These are phyloP conservation scores for Candida maltosa DNA, from an alignment of 805 yeast species.

Conservation along the genomic window DNA sequence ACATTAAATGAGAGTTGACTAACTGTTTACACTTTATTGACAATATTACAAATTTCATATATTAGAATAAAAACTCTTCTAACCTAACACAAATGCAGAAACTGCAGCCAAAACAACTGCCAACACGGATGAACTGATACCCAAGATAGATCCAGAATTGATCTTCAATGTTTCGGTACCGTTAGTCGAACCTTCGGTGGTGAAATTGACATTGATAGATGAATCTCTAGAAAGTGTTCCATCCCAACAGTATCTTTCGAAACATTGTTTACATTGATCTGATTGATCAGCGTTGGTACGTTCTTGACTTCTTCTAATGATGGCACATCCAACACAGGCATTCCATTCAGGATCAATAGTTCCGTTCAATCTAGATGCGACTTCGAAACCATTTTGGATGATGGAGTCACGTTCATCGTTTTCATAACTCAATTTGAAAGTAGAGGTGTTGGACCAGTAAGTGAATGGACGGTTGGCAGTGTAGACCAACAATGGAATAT, in stretches of 20 bases:
- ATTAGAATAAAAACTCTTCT: no score
- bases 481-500: constrained; percentile 66
- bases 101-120: constrained; percentile 1
- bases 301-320: constrained; percentile 74
- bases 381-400: constrained; percentile 72
- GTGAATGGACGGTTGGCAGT: constrained; percentile 69
- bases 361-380: constrained; percentile 61
- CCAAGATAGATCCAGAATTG: neutral
- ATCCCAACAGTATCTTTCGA: constrained; percentile 73
- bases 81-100: no score
- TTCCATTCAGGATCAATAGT: constrained; percentile 68
- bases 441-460: constrained; percentile 68
- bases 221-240: constrained; percentile 28
- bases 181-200: constrained; percentile 17
- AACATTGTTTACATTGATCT: constrained; percentile 70
- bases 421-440: constrained; percentile 61
- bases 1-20: no score
- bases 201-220: constrained; percentile 22
- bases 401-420: constrained; percentile 55
- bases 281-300: constrained; percentile 56
- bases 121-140: constrained; percentile 1
- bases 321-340: constrained; percentile 80
- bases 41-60: no score
- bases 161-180: constrained; percentile 5
- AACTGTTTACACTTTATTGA: no score